Evolutionary conservation across 2,329 filamentous ascomycete genomes (phyloP).

Genomic region (Fusarium verticillioides): DNA sequence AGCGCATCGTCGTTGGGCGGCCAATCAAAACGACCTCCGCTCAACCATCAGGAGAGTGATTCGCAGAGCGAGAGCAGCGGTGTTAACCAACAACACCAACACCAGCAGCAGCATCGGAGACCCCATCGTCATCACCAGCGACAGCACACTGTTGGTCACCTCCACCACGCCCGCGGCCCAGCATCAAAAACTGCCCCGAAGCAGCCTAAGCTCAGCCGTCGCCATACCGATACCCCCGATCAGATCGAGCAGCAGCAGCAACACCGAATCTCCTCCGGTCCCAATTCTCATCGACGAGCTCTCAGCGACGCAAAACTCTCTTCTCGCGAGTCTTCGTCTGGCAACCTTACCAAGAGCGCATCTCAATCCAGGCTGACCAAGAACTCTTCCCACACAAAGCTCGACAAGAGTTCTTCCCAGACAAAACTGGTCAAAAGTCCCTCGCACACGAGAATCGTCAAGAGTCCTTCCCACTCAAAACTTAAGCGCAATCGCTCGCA

Average conservation of each 20-base stretch:
- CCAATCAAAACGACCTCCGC: conserved; percentile 67
- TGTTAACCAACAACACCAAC: conserved; percentile 47
- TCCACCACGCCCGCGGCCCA: conserved; percentile 63
- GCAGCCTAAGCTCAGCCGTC: conserved; percentile 59
- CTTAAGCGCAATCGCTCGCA: conserved; percentile 49
- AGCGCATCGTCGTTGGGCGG: conserved; percentile 58
- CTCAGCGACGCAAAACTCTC: conserved; percentile 63
- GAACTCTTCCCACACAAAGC: conserved; percentile 63
- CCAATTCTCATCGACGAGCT: conserved; percentile 58
- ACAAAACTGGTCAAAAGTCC: conserved; percentile 49
- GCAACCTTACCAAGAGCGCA: conserved; percentile 63
- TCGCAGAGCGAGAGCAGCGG: conserved; percentile 47
- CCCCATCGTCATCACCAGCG: conserved; percentile 49
- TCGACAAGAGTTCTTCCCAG: conserved; percentile 60
- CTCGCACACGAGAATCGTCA: conserved; percentile 59
- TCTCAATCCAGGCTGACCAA: conserved; percentile 66
- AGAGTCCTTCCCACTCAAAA: conserved; percentile 65
- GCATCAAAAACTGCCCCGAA: conserved; percentile 63
- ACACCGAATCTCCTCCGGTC: conserved; percentile 24
- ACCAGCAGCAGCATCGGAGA: conserved; percentile 47
- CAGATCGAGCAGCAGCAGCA: conserved; percentile 44
- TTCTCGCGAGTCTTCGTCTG: conserved; percentile 55
- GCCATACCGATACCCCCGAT: conserved; percentile 54
- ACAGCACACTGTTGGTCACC: conserved; percentile 52
- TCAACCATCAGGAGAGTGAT: conserved; percentile 52